Conservation (phyloP, 345 rosid species). For the Triadica sebifera region DNA sequence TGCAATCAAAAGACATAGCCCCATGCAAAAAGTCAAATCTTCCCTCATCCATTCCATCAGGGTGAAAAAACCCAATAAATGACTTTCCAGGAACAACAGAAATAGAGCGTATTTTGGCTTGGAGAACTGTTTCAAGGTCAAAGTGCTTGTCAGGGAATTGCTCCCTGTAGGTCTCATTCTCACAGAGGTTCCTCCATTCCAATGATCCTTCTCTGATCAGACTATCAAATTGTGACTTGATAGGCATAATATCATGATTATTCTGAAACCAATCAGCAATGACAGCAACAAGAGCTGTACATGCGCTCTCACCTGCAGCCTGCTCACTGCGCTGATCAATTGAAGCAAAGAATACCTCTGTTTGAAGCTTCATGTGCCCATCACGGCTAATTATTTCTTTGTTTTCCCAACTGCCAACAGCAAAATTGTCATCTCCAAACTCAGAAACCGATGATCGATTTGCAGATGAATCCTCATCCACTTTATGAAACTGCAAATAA, state of each 20-base stretch:
- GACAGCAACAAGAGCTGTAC: slow-evolving; percentile 92
- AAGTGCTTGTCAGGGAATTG: slow-evolving; percentile 92
- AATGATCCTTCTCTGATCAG: slow-evolving; percentile 90
- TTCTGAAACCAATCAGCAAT: slow-evolving; percentile 90
- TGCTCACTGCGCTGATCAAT: slow-evolving; percentile 91
- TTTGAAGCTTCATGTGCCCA: slow-evolving; percentile 78
- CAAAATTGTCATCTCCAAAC: slow-evolving; percentile 91
- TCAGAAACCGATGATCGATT: slow-evolving; percentile 67
- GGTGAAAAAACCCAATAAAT: slow-evolving; percentile 89
- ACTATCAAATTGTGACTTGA: slow-evolving; percentile 86
- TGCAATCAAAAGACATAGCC: slow-evolving; percentile 92
- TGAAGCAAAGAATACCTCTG: slow-evolving; percentile 78
- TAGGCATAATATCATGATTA: slow-evolving; percentile 73
- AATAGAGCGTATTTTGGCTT: slow-evolving; percentile 77
- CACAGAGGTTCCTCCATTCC: slow-evolving; percentile 93
- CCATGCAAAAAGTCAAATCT: slow-evolving; percentile 71
- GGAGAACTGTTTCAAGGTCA: slow-evolving; percentile 88
- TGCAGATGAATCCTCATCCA: slow-evolving; percentile 61
- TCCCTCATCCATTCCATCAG: slow-evolving; percentile 70
- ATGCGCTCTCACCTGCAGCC: slow-evolving; percentile 96
- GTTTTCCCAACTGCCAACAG: slow-evolving; percentile 83
- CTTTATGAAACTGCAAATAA: slow-evolving; percentile 61
- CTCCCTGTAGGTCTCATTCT: slow-evolving; percentile 64
- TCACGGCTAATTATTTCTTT: slow-evolving; percentile 83
- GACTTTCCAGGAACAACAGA: slow-evolving; percentile 68